These are phyloP conservation scores for Plasmodium gonderi DNA, from an alignment of 169 alveolate genomes.

Conservation along the genomic window DNA sequence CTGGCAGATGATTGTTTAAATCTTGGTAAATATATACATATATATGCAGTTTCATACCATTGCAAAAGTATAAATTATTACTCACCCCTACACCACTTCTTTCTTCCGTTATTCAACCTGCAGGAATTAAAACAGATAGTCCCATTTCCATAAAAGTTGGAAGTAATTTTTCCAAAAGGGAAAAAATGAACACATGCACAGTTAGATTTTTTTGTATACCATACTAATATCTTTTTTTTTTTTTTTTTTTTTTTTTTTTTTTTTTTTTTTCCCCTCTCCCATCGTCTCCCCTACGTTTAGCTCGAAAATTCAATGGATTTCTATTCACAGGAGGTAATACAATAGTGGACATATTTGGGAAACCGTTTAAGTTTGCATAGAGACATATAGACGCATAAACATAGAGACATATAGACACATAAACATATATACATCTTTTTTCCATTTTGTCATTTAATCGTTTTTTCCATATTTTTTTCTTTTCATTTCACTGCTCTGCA, in stretches of 20 bases:
- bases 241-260: constrained; percentile 23
- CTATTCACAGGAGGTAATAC: constrained; percentile 36
- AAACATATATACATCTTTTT: background rate
- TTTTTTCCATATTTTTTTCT: background rate
- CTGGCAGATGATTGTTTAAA: too few species aligned
- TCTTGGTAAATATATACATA: too few species aligned
- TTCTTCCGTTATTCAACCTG: too few species aligned
- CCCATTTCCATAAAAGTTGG: constrained; percentile 62
- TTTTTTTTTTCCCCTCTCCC: too few species aligned
- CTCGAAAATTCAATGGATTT: constrained; percentile 34
- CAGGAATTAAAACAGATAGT: constrained; percentile 49
- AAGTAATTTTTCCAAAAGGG: constrained; percentile 6
- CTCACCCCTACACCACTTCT: background rate
- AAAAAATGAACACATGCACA: background rate
- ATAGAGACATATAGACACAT: background rate
- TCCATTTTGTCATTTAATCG: background rate
- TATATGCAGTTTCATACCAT: too few species aligned
- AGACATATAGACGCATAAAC: background rate
- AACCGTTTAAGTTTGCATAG: background rate
- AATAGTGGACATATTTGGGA: background rate
- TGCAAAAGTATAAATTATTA: too few species aligned
- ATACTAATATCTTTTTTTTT: background rate
- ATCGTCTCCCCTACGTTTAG: too few species aligned
- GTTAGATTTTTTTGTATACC: background rate
- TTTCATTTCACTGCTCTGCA: background rate